phyloP scores from a whole-genome alignment of 2,329 filamentous ascomycete genomes.

The Mollisiaceae sp. region DNA sequence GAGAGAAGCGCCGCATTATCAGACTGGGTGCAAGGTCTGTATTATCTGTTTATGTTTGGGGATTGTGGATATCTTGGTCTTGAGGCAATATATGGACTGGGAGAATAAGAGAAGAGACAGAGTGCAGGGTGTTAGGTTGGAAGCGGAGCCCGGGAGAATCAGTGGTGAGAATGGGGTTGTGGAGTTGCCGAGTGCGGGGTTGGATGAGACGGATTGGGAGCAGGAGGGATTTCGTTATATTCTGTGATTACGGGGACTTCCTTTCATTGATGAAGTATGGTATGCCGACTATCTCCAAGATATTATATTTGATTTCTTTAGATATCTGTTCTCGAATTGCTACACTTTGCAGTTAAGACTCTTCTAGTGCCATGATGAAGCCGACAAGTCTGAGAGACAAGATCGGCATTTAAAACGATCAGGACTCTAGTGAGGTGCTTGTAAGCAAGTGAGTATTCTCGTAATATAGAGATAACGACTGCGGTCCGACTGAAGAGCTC shows the following conservation, averaged over 20 bases:
- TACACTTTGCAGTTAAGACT: too few relatives aligned
- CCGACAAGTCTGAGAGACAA: too few relatives aligned
- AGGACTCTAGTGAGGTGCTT: too few relatives aligned
- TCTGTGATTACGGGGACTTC: constrained; percentile 12
- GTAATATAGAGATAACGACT: too few relatives aligned
- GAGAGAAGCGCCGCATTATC: constrained; percentile 61
- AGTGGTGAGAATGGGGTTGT: constrained; percentile 16
- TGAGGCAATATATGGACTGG: constrained; percentile 31
- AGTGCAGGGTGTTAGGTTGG: constrained; percentile 22
- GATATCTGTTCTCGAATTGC: too few relatives aligned
- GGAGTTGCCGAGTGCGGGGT: constrained; percentile 11
- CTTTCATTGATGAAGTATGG: too few relatives aligned
- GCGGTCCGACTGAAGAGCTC: too few relatives aligned
- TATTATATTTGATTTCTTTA: too few relatives aligned
- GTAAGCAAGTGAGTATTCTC: too few relatives aligned
- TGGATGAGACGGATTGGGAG: constrained; percentile 30
- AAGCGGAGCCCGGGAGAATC: constrained; percentile 19
- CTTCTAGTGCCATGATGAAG: too few relatives aligned
- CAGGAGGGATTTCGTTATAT: constrained; percentile 26
- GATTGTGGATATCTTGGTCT: constrained; percentile 18
- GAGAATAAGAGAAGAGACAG: constrained; percentile 30
- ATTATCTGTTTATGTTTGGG: constrained; percentile 22
- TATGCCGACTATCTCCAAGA: too few relatives aligned
- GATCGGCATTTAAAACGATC: too few relatives aligned
- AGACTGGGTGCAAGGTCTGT: constrained; percentile 29